Evolutionary conservation across 2,329 filamentous ascomycete species (phyloP), one percentile per base, ranked within the genome.

Genomic region (Cytospora leucostoma): DNA sequence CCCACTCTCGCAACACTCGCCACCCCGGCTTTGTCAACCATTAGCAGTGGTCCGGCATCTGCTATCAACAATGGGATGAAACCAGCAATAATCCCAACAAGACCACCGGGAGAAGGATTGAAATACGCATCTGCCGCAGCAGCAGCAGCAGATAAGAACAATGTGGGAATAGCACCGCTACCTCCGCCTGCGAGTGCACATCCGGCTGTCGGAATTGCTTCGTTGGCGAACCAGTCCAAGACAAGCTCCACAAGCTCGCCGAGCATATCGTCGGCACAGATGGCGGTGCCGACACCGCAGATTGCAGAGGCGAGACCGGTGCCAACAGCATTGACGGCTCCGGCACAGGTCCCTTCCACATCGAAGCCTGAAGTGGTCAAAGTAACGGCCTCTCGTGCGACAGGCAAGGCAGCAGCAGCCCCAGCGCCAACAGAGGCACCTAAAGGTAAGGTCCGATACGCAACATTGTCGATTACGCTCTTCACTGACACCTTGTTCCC

Each of bases 81-180:
- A 80, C 94, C 95, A 13, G 95, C 95, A 19, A 88, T 92, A 19
- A 78, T 93, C 70, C 95, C 95, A 1, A 88, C 91, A 64, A 87
- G 94, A 74, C 88, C 91, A 7, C 90, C 92, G 4, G 93, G 93
- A 55, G 94, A 98, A 75, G 92, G 91, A 1, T 82, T 99, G 68
- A 98, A 98, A 77, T 99, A 99, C 74, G 95, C 95, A 52, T 98
- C 95, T 44, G 95, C 95, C 0, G 95, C 95, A 0, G 95, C 95
- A 0, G 95, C 95, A 0, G 95, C 94, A 0, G 94, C 95, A 1
- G 93, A 97, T 69, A 85, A 81, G 77, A 93, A 92, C 79, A 94
- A 89, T 73, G 89, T 98, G 35, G 95, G 95, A 33, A 97, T 99
- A 72, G 89, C 94, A 64, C 95, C 95, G 49, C 82, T 98, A 72